Evolutionary conservation across 257 asterid species (phyloP), one percentile per base, ranked within the genome.

Genomic region (Eucommia ulmoides): DNA sequence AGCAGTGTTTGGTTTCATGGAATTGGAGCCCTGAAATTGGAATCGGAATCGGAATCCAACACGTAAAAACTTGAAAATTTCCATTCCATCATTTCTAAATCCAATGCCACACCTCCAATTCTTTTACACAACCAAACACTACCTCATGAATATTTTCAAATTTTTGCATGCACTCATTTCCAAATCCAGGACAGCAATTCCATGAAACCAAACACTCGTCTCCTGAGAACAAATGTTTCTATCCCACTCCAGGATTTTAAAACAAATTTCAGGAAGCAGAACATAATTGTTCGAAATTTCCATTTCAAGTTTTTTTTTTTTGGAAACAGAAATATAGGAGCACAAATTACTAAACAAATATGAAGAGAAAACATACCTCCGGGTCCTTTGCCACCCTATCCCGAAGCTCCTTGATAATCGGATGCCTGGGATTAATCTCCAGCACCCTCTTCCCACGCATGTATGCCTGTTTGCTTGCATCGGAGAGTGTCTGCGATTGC

Each of bases 401-500:
- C 33, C 73, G 77, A n/a, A 87, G 93, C 77, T 77, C 91, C 82
- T 87, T 83, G 56, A 87, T 75, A 26, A 87, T 87, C 8, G 94
- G 94, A 70, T 87, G 94, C 59, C 94, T 68, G 0, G 97, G 94
- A 67, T 83, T 87, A 53, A 87, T 83, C 58, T 87, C 97, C 17
- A 87, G 82, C 53, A 83, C 93, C 61, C 93, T 81, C 76, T 87
- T 87, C n/a, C 97, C 93, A 11, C 73, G 75, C 97, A 87, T 87
- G 71, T 87, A 87, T 45, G 93, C 93, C 49, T 83, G 91, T 68
- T 78, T 87, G 68, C 54, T 78, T 7, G 94, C 76, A 62, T 87
- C 97, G 7, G 94, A 78, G 12, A 87, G 62, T 8, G 97, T 83
- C 65, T 87, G 97, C 9, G 97, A 80, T 58, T 83, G 91, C 97